Evolutionary conservation across 1,284 basidiomycete genomes (phyloP), one percentile per base, ranked within the genome.

Genomic region (Naganishia liquefaciens): DNA sequence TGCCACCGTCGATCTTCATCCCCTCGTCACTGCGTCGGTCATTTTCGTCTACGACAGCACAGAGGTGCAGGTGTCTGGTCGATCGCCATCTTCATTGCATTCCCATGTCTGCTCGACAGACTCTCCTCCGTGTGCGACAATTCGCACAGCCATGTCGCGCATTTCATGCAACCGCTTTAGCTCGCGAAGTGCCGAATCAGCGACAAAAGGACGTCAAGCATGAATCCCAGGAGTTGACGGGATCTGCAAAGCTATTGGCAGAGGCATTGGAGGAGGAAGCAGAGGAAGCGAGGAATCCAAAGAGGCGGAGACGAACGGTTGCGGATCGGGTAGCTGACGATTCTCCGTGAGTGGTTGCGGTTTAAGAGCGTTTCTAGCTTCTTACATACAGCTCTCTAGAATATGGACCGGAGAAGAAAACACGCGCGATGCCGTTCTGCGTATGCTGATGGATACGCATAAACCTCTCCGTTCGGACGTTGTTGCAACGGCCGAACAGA

Each of bases 381-480:
- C 13, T 43, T 57, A 54, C 47, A 44, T 75, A 50, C 19, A 43
- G 77, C 83, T 68, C 74, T 85, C 43, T 79, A 83, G 70, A 86
- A 87, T 77, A 72, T 91, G 89, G 90, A 84, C 83, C 2, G 89
- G 89, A 1, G 88, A 91, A 17, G 90, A 91, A 76, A 81, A 82
- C 1, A 81, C 85, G 3, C 80, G 85, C 64, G 88, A 91, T 78
- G 84, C 87, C 0, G 88, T 91, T 0, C 81, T 92, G 23, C 84
- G 89, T 27, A 92, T 93, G 90, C 83, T 92, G 4, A 83, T 91
- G 46, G 90, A 92, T 80, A 47, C 62, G 10, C 86, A 91, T 80
- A 90, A 89, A 77, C 89, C 90, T 5, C 78, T 90, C 33, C 83
- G 88, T 15, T 84, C 81, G 13, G 86, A 85, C 7, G 73, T 79